Evolutionary conservation across 768 basidiomycete genomes (phyloP), one percentile per base, ranked within the genome.

Genomic region (Neoboletus subvelutipes): DNA sequence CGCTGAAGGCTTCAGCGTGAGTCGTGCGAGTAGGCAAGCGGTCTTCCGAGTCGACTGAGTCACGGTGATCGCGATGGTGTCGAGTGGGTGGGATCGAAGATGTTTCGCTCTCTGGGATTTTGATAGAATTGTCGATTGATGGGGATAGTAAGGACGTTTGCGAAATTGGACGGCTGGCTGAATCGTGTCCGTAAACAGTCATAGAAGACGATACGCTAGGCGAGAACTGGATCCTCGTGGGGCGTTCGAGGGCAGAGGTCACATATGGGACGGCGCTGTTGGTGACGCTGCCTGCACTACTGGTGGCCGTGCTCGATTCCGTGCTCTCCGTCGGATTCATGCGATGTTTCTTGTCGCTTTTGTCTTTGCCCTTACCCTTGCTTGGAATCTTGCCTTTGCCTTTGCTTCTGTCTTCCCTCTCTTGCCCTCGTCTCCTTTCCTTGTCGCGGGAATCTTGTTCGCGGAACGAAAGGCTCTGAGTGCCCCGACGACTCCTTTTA

Each of bases 1-100:
- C 77, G 5, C 80, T 79, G 58, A 84, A 87, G 3, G 83, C 79
- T 69, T 87, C 86, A 28, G 79, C 78, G 63, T 87, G 83, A 20
- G 85, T 82, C 9, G 85, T 86, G 28, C 83, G 80, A 20, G 75
- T 62, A 15, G 78, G 78, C 0, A 63, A 31, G 41, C 48, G 65
- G 7, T 70, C 64, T 5, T 62, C 72, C 7, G 61, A 65, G 51
- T 72, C 71, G 6, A 66, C 26, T 0, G 67, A 69, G 20, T 63
- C 65, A 8, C 71, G 72, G 36, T 72, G 64, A 15, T 64, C 56
- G 17, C 52, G 61, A 52, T 61, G 47, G 17, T 57, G 48, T 31
- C 45, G 50, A 29, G 57, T 43, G 31, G 51, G 31, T 22, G 69
- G 57, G 5, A 52, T 41, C 2, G 57, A 58, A 20, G 63, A 52